These are phyloP conservation scores for Pyrenochaeta sp. DNA, from an alignment of 2,329 filamentous ascomycete genomes.

Conservation along the genomic window DNA sequence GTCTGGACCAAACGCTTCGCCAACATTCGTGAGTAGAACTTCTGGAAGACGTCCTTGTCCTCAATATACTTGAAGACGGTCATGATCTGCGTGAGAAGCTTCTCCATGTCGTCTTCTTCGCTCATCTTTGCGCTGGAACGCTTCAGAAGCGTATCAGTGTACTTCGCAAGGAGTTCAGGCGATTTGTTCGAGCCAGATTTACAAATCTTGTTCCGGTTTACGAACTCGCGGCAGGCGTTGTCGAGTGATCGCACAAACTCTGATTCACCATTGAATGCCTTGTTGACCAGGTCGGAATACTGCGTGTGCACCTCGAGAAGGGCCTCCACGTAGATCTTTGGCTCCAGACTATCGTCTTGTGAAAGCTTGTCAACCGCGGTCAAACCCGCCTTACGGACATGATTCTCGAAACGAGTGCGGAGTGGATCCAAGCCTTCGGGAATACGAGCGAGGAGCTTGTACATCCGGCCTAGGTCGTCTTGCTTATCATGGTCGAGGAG, in stretches of 20 bases:
- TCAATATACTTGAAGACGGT: conserved; percentile 99
- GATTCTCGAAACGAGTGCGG: conserved; percentile 84
- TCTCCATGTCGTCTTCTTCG: conserved; percentile 92
- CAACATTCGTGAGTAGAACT: conserved; percentile 97
- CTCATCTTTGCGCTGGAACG: conserved; percentile 86
- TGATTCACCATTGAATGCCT: conserved; percentile 91
- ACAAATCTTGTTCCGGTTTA: conserved; percentile 97
- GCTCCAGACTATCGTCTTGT: conserved; percentile 87
- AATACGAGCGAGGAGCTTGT: conserved; percentile 86
- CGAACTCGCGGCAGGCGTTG: conserved; percentile 96
- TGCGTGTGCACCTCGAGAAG: conserved; percentile 92
- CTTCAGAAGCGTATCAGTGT: conserved; percentile 89
- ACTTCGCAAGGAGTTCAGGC: conserved; percentile 92
- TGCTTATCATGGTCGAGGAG: conserved; percentile 93
- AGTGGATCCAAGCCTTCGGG: conserved; percentile 90
- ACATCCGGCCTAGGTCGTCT: conserved; percentile 96
- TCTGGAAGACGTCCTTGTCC: conserved; percentile 99
- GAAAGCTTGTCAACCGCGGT: conserved; percentile 91
- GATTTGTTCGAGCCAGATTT: conserved; percentile 92
- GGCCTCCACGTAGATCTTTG: conserved; percentile 95
- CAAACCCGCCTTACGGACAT: conserved; percentile 88
- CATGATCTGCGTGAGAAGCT: conserved; percentile 91
- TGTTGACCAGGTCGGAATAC: conserved; percentile 89
- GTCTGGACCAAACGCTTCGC: conserved; percentile 93
- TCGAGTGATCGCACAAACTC: conserved; percentile 96